Evolutionary conservation across 2,329 filamentous ascomycete genomes (phyloP), one percentile per base, ranked within the genome.

Genomic region (Fusarium sp.): DNA sequence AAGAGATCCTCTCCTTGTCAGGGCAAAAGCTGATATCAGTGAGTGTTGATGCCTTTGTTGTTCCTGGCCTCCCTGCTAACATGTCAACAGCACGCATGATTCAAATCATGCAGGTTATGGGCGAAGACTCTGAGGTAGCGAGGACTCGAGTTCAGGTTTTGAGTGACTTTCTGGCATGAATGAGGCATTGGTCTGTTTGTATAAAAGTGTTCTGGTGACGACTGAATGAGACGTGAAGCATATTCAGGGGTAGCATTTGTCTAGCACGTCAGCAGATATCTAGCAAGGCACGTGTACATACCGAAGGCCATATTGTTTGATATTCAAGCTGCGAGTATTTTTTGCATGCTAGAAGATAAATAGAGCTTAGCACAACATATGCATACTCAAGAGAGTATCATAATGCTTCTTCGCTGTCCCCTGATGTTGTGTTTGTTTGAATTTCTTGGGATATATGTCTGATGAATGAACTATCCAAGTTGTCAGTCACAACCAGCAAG

Each of bases 11-110:
- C 77, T 91, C 58, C 91, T 89, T 77, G 85, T 88, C n/a, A 86
- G 89, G 75, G 90, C 88, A 1, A 88, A 85, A 76, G 81, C 82
- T 15, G 90, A 92, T 83, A 90, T 92, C 69, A 83, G 90, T 91
- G 78, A 84, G 89, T 75, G 38, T 28, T 49, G 12, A 46, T 57
- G 9, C 5, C 4, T 12, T 18, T 10, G 30, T 42, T 46, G 37
- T 23, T 43, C 28, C 52, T 54, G 53, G 42, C 21, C 49, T 52
- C 53, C 32, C 23, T 21, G 32, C 67, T 76, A 66, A 69, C 64
- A 54, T 35, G 49, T 56, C 28, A 43, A 69, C 65, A 91, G 88
- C 84, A 46, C 85, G 86, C 68, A 91, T 92, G 89, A 88, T 92
- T 33, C 85, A 91, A 60, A 91, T 92, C 56, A 88, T 92, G 88